Percentiles rank a stretch among this genome's conserved stretches.
These are phyloP conservation scores for Chlorophyllum brunneum DNA, from an alignment of 768 basidiomycete species.

Conservation along the genomic window DNA sequence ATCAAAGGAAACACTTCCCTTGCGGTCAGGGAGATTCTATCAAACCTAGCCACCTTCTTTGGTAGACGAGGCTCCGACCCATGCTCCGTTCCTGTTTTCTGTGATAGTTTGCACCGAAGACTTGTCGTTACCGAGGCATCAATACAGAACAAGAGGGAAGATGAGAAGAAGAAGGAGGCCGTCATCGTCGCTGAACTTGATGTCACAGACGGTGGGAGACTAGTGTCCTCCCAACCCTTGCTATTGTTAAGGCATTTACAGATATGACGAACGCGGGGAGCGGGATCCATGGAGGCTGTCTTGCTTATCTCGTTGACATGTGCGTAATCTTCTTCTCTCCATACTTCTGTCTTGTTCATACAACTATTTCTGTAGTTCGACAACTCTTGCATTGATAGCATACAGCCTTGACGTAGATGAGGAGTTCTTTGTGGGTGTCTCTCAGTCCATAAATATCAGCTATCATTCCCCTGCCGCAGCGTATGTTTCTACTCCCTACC, in stretches of 20 bases:
- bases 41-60: constrained; percentile 18
- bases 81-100: constrained; percentile 16
- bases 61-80: constrained; percentile 8
- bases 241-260: constrained; percentile 17
- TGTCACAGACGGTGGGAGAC: constrained; percentile 35
- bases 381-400: constrained; percentile 44
- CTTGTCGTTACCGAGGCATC: constrained; percentile 35
- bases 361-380: constrained; percentile 45
- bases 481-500: constrained; percentile 27
- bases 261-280: constrained; percentile 51
- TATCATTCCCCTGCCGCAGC: constrained; percentile 52
- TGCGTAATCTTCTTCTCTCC: constrained; percentile 20
- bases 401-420: constrained; percentile 24
- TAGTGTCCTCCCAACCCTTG: background rate
- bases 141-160: constrained; percentile 36
- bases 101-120: constrained; percentile 20
- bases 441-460: constrained; percentile 48
- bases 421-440: constrained; percentile 32
- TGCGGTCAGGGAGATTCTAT: constrained; percentile 19
- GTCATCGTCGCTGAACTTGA: constrained; percentile 37
- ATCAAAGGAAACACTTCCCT: constrained; percentile 22
- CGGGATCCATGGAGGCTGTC: constrained; percentile 52
- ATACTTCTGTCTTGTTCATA: background rate
- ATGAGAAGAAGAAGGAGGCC: constrained; percentile 36
- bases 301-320: constrained; percentile 52